Base-by-base conservation (phyloP, 345 rosid species). In the Moringa oleifera region DNA sequence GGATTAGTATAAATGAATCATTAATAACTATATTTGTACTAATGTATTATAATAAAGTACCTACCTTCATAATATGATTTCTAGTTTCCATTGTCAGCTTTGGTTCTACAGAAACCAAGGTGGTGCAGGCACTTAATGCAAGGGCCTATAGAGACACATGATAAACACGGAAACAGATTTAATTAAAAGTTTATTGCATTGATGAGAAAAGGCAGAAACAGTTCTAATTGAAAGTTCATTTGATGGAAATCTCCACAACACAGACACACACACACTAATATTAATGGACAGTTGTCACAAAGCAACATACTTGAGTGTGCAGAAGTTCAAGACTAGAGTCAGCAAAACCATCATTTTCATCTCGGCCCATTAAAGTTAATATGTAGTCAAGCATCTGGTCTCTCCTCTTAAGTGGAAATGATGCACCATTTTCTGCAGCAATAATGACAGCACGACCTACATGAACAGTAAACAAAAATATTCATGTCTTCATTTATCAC, bases 21-120 rank as follows among this genome's bases (percentile, higher is more conserved):
- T n/a, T n/a, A n/a, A n/a, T n/a, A n/a, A n/a, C n/a, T n/a, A n/a
- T n/a, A n/a, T n/a, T n/a, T n/a, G n/a, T n/a, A n/a, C n/a, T n/a
- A n/a, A n/a, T n/a, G n/a, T n/a, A n/a, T n/a, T n/a, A n/a, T n/a
- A n/a, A n/a, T n/a, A n/a, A 71, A 62, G 58, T 21, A 70, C 58
- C 61, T 71, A 93, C 98, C 98, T 93, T 93, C 81, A 93, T 62
- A 63, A 93, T 85, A 74, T 75, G 90, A 77, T 93, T 90, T 78
- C 98, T 84, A 13, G 98, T 93, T 65, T 93, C 98, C 19, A 84
- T 71, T n/a, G 96, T 87, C 70, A 93, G 78, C 75, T 86, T 93
- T 60, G 98, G 98, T 79, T 93, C 98, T 70, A 90, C 98, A 0
- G 96, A 90, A 63, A 93, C 98, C 74, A 93, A 73, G 53, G 98